Base-by-base conservation (phyloP, 1,284 basidiomycete species). In the Moesziomyces globuligerus region DNA sequence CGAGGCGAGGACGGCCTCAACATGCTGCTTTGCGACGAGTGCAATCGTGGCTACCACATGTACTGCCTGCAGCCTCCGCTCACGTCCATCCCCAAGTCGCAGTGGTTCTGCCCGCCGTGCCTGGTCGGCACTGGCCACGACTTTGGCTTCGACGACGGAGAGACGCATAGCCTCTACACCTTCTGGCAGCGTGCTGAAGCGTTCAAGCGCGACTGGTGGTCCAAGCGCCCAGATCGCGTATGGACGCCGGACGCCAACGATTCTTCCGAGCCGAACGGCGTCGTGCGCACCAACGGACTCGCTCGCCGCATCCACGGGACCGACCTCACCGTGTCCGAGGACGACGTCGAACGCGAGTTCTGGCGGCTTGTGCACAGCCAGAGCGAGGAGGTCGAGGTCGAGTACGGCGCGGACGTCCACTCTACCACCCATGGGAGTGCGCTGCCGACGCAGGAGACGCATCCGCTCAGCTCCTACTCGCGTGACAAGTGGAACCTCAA, bases 391-490 rank as follows among this genome's bases (percentile, higher is more conserved):
- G 94, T 99, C 18, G 96, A 98, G 83, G 90, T 98, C 40, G 96
- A 99, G 83, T 99, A 99, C 80, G 96, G 96, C 24, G 96, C 96
- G 1, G 96, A 99, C 82, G 91, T 99, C 24, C 94, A 98, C 83
- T 96, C 94, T 4, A 94, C 94, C 0, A 95, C 93, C 4, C 94
- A 98, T 78, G 95, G 96, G 81, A 97, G 94, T 81, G 94, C 91
- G 4, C 93, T 94, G 87, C 95, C 96, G 1, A 94, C 93, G 2
- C 85, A 94, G 73, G 95, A 98, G 83, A 92, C 91, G 0, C 90
- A 96, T 83, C 94, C 95, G 0, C 84, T 91, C 20, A 87, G 95
- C 78, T 86, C 89, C 1, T 96, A 95, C 79, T 89, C 95, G 9
- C 89, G 89, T 77, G 93, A 97, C 83, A 90, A 91, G 0, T 98